These are phyloP conservation scores for Pythium chondricola DNA, from an alignment of 352 stramenopile species.

Conservation along the genomic window DNA sequence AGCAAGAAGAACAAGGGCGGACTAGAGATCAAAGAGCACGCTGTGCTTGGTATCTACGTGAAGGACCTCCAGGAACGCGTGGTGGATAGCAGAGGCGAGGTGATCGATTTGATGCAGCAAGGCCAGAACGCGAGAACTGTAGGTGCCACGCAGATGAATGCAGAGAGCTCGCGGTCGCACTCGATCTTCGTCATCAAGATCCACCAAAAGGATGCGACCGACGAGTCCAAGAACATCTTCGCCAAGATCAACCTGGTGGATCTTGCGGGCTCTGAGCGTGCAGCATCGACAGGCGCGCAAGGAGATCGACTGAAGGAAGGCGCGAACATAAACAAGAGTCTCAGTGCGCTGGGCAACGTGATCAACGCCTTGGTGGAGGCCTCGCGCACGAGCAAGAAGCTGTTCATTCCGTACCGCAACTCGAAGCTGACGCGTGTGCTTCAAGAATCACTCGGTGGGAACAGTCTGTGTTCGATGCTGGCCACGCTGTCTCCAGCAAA, in stretches of 20 bases:
- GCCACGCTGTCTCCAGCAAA: conserved; percentile 92
- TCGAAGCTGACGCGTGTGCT: conserved; percentile 93
- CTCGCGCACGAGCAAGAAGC: conserved; percentile 73
- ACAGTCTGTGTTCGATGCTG: conserved; percentile 94
- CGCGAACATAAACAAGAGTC: conserved; percentile 92
- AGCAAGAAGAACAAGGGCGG: conserved; percentile 83
- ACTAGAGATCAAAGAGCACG: conserved; percentile 92
- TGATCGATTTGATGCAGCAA: conserved; percentile 75
- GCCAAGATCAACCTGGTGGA: conserved; percentile 95
- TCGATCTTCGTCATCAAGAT: conserved; percentile 96
- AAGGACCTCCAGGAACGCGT: conserved; percentile 87
- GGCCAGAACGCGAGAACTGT: conserved; percentile 63
- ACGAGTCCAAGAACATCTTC: conserved; percentile 84
- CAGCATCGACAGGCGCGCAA: conserved; percentile 87
- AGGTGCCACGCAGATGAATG: conserved; percentile 92
- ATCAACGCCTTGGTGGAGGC: conserved; percentile 91
- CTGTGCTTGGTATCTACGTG: conserved; percentile 92
- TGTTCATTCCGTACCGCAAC: conserved; percentile 92
- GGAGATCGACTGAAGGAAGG: conserved; percentile 90
- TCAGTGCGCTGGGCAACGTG: conserved; percentile 90
- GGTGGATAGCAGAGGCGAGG: conserved; percentile 82
- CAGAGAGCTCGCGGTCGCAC: conserved; percentile 90
- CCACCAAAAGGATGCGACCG: conserved; percentile 84
- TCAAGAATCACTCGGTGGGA: conserved; percentile 90
- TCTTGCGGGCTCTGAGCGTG: conserved; percentile 88